Evolutionary conservation across 2,329 filamentous ascomycete genomes (phyloP).

Genomic region (Cadophora luteo-olivacea): DNA sequence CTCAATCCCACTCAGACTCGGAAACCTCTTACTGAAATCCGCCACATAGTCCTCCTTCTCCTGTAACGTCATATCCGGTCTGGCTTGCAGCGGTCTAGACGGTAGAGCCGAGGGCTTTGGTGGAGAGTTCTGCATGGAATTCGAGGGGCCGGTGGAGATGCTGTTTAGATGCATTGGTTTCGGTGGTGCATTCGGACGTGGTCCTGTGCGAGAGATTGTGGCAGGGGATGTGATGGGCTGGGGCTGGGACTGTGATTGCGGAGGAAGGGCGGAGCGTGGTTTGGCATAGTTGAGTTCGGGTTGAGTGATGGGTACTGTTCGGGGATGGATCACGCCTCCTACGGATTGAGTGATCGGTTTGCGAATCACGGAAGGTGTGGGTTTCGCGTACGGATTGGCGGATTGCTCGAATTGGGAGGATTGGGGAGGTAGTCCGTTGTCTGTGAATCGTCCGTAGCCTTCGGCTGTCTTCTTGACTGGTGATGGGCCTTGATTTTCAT

Average conservation of each 20-base stretch:
- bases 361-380: slow-evolving; percentile 43
- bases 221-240: slow-evolving; percentile 33
- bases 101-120: slow-evolving; percentile 42
- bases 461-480: slow-evolving; percentile 75
- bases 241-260: slow-evolving; percentile 20
- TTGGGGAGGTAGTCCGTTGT: slow-evolving; percentile 42
- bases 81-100: slow-evolving; percentile 51
- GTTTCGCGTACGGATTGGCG: slow-evolving; percentile 40
- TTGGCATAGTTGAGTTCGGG: slow-evolving; percentile 38
- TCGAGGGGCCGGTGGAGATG: slow-evolving; percentile 49
- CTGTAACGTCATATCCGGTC: slow-evolving; percentile 60
- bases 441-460: slow-evolving; percentile 89
- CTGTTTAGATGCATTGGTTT: slow-evolving; percentile 68
- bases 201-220: slow-evolving; percentile 42
- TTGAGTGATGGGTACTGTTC: slow-evolving; percentile 33
- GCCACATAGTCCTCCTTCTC: slow-evolving; percentile 70
- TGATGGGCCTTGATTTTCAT: slow-evolving; percentile 72
- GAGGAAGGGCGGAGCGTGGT: slow-evolving; percentile 33
- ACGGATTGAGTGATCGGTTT: slow-evolving; percentile 54
- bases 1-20: slow-evolving; percentile 83
- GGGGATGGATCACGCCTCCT: slow-evolving; percentile 30
- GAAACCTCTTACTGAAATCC: slow-evolving; percentile 85
- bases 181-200: slow-evolving; percentile 62
- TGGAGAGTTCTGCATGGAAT: slow-evolving; percentile 48
- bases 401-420: slow-evolving; percentile 32